A percentile compares a stretch with the other conserved stretches of the same genome.
Evolutionary conservation across 2,329 filamentous ascomycete genomes (phyloP).

Genomic region (Pseudogymnoascus sp.): DNA sequence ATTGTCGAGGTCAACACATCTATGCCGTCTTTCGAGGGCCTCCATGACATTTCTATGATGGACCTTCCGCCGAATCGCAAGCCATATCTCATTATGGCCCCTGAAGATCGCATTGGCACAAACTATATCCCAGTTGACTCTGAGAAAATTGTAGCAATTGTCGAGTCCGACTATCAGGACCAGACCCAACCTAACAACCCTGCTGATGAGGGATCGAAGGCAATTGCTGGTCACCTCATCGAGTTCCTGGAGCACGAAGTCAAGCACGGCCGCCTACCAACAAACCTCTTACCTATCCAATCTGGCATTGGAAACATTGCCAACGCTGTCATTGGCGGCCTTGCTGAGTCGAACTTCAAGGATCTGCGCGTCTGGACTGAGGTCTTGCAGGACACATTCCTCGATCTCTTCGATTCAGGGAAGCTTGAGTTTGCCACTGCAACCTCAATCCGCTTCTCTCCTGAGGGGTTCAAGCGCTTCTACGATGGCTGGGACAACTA

Average conservation of each 20-base stretch:
- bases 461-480: constrained; percentile 84
- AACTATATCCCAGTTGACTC: constrained; percentile 77
- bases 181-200: constrained; percentile 66
- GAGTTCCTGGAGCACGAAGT: constrained; percentile 86
- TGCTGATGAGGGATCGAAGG: constrained; percentile 63
- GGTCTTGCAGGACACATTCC: constrained; percentile 85
- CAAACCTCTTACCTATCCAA: constrained; percentile 71
- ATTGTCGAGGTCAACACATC: constrained; percentile 90
- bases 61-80: constrained; percentile 73
- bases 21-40: constrained; percentile 73
- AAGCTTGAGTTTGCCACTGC: constrained; percentile 85
- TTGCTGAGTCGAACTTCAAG: constrained; percentile 72
- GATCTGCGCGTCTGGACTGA: constrained; percentile 92
- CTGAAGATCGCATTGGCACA: constrained; percentile 79
- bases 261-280: constrained; percentile 64
- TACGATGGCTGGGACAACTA: constrained; percentile 80
- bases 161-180: constrained; percentile 80
- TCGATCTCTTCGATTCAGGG: constrained; percentile 84
- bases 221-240: constrained; percentile 73
- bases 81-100: constrained; percentile 76
- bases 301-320: constrained; percentile 90
- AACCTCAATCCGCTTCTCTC: constrained; percentile 83
- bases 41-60: constrained; percentile 89
- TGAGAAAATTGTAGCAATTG: constrained; percentile 73
- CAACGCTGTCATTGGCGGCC: constrained; percentile 81